Evolutionary conservation across 1,139 yeast genomes (phyloP), one percentile per base, ranked within the genome.

Genomic region (Lodderomyces oxycetoniae): DNA sequence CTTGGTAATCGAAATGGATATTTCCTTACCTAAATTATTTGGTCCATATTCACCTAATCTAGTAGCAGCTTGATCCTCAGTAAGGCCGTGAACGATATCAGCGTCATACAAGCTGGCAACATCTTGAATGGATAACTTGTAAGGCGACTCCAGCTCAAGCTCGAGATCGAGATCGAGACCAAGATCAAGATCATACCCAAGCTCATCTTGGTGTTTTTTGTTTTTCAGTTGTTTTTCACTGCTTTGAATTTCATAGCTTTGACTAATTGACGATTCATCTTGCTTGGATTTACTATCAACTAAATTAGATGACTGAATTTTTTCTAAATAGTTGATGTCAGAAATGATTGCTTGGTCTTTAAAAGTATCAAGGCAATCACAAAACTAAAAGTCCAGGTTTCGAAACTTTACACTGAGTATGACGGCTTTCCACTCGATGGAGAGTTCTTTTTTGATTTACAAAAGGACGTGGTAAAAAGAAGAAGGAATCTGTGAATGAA

Each of bases 21-120:
- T 68, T 30, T 69, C 84, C 26, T 76, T 80, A 14, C 87, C 88
- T 12, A 81, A 64, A 20, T 63, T 63, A 53, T 84, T 84, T 23
- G 62, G 64, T 4, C 93, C 94, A 52, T 71, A 67, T 25, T 52
- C 41, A 12, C 43, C 38, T 6, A 38, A 39, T 10, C 42, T 41
- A 5, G 48, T 37, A 3, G 44, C 38, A 4, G 69, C 80, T 31
- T 61, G 64, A 3, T 45, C 42, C 2, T 52, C 42, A 2, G 68
- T 44, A 30, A 81, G 63, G 11, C 91, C 89, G 36, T 56, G 59
- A 2, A 59, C 53, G 11, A 57, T 32, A 47, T 65, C 55, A 3
- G 80, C 65, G 3, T 52, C 47, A 45, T 66, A 74, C 9, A 49
- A 31, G 14, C 55, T 49, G 11, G 61, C 63, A 17, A 68, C 66